These are phyloP conservation scores for Gnomoniopsis sp. DNA, from an alignment of 2,329 filamentous ascomycete species.

Conservation along the genomic window DNA sequence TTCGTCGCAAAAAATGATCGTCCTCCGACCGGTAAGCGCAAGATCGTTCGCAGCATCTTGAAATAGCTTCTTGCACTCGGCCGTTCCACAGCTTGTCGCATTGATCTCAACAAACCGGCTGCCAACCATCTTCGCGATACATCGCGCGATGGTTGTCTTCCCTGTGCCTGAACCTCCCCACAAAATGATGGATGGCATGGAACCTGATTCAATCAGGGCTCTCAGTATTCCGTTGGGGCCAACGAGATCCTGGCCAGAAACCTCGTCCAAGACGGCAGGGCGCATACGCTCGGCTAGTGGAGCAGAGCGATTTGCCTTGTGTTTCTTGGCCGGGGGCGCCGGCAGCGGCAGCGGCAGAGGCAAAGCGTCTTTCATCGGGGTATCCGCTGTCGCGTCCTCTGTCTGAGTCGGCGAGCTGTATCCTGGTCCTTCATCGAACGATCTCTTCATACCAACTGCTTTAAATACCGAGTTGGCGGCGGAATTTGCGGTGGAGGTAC, in stretches of 20 bases:
- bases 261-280: conserved; percentile 76
- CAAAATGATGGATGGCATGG: conserved; percentile 90
- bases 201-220: conserved; percentile 78
- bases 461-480: conserved; percentile 11
- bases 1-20: conserved; percentile 97
- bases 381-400: conserved; percentile 20
- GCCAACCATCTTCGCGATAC: conserved; percentile 79
- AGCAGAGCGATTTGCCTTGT: conserved; percentile 67
- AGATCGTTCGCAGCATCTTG: conserved; percentile 78
- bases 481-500: not conserved
- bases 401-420: conserved; percentile 19
- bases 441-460: conserved; percentile 44
- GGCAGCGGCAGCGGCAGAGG: conserved; percentile 12
- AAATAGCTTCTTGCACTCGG: conserved; percentile 91
- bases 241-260: conserved; percentile 89
- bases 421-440: conserved; percentile 53
- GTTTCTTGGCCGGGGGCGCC: conserved; percentile 56
- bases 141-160: conserved; percentile 88
- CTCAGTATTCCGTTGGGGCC: conserved; percentile 80
- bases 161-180: conserved; percentile 83
- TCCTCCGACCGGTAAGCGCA: conserved; percentile 78
- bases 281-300: conserved; percentile 94
- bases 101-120: conserved; percentile 94
- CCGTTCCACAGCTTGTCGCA: conserved; percentile 82
- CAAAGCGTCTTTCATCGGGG: conserved; percentile 24